Base-by-base conservation (phyloP, 345 rosid species). In the Streptanthus diversifolius region DNA sequence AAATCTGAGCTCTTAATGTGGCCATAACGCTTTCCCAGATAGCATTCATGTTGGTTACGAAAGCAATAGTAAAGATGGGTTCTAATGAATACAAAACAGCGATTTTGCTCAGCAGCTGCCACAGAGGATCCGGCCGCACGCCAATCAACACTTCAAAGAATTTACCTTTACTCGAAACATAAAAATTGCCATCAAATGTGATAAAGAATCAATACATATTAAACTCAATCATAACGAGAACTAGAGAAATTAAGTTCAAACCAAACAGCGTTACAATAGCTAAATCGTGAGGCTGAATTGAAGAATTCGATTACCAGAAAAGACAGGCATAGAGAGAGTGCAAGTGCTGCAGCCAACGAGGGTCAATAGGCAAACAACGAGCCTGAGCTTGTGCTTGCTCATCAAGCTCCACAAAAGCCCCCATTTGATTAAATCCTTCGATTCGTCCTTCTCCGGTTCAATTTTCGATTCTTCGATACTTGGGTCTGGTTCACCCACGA, bases 11-110 rank as follows among this genome's bases (percentile, higher is more conserved):
- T 81, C 95, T 74, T 40, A 93, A 17, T 3, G 84, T 80, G 7
- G 95, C 83, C 98, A 93, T 88, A 56, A 93, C 95, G 72, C 81
- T 85, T 80, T 91, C 96, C 98, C 98, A 93, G 5, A 87, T 74
- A 57, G 80, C 59, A 74, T 66, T 88, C 90, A 91, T 81, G 68
- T 89, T 93, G 18, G 85, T 81, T 9, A 89, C 90, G 80, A 89
- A 93, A 39, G 85, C 72, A 63, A 93, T 86, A 0, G 98, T 93
- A 75, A 88, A 87, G 58, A 93, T 74, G 0, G 97, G 98, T 77
- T 93, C 98, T 77, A 93, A 67, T 9, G 86, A 60, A 40, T 93
- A 93, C 81, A 91, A 66, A 45, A 88, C 48, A 25, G 84, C 98
- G 35, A 89, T 79, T 76, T 85, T 91, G 72, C 85, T 69, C n/a